Conservation (phyloP, 2,329 filamentous ascomycete genomes). For the Fusarium chaquense region DNA sequence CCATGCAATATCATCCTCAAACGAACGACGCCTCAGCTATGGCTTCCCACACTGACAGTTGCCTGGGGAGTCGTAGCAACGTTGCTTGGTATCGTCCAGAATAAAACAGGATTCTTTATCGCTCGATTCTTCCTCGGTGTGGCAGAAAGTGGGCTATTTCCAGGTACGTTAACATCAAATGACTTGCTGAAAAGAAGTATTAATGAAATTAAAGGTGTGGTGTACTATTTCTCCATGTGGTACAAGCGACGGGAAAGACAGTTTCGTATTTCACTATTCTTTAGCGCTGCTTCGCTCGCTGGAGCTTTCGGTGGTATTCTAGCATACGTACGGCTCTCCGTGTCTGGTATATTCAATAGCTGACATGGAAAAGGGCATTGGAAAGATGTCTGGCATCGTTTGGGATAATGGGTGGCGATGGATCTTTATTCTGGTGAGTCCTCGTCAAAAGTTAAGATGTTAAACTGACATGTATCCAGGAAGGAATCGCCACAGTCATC, state of each 20-base stretch:
- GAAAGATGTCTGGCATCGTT: constrained; percentile 64
- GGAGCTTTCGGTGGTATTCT: constrained; percentile 69
- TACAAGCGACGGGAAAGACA: constrained; percentile 67
- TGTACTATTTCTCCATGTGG: constrained; percentile 66
- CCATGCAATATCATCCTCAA: constrained; percentile 74
- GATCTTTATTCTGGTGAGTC: constrained; percentile 69
- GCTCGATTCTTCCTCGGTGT: constrained; percentile 69
- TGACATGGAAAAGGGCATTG: constrained; percentile 59
- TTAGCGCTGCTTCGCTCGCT: constrained; percentile 65
- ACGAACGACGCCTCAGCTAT: constrained; percentile 67
- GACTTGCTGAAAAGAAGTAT: accelerated
- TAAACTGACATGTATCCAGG: constrained; percentile 48
- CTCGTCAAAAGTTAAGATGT: accelerated
- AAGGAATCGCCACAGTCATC: constrained; percentile 67
- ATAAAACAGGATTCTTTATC: constrained; percentile 63
- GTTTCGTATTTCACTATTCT: constrained; percentile 68
- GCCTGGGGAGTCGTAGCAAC: constrained; percentile 68
- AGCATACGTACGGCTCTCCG: constrained; percentile 58
- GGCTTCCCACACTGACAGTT: constrained; percentile 69
- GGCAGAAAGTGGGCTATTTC: constrained; percentile 65
- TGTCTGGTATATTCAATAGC: accelerated
- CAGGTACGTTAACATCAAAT: constrained; percentile 52
- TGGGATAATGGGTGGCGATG: constrained; percentile 66
- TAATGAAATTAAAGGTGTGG: constrained; percentile 46
- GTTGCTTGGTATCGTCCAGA: constrained; percentile 61